These are phyloP conservation scores for Orbilia brochopaga DNA, from an alignment of 2,329 filamentous ascomycete genomes.

Conservation along the genomic window DNA sequence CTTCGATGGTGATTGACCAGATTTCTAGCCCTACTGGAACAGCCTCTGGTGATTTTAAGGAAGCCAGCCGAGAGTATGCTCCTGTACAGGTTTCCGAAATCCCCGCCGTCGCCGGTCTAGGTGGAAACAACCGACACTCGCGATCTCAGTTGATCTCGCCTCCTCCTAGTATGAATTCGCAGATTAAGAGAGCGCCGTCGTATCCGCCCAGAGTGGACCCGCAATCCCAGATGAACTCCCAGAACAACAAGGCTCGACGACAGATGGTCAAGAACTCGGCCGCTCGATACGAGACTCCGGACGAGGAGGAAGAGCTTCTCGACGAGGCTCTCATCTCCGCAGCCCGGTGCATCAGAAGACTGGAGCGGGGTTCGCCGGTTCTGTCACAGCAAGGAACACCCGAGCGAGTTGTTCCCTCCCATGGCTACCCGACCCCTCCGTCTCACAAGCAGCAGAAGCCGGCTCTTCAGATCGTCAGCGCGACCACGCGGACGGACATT, in stretches of 20 bases:
- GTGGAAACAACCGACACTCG: conserved; percentile 45
- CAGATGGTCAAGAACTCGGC: conserved; percentile 63
- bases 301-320: conserved; percentile 93
- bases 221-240: conserved; percentile 63
- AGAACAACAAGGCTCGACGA: conserved; percentile 66
- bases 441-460: conserved; percentile 76
- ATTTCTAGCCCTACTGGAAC: conserved; percentile 59
- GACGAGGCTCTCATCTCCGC: conserved; percentile 69
- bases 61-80: conserved; percentile 49
- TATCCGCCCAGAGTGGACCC: conserved; percentile 59
- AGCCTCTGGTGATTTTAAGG: conserved; percentile 57
- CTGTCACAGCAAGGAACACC: conserved; percentile 65
- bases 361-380: conserved; percentile 68
- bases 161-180: conserved; percentile 58
- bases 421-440: conserved; percentile 73
- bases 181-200: conserved; percentile 59
- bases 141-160: conserved; percentile 49
- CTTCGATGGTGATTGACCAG: conserved; percentile 78
- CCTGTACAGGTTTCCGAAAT: conserved; percentile 49
- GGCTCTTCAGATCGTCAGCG: conserved; percentile 69
- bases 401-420: conserved; percentile 51
- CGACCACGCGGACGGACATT: conserved; percentile 63
- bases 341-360: conserved; percentile 62
- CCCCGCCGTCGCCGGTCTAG: conserved; percentile 31
- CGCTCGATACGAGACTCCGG: conserved; percentile 88